Evolutionary conservation across 2,329 filamentous ascomycete genomes (phyloP).

Genomic region (Alternaria hordeiaustralica): DNA sequence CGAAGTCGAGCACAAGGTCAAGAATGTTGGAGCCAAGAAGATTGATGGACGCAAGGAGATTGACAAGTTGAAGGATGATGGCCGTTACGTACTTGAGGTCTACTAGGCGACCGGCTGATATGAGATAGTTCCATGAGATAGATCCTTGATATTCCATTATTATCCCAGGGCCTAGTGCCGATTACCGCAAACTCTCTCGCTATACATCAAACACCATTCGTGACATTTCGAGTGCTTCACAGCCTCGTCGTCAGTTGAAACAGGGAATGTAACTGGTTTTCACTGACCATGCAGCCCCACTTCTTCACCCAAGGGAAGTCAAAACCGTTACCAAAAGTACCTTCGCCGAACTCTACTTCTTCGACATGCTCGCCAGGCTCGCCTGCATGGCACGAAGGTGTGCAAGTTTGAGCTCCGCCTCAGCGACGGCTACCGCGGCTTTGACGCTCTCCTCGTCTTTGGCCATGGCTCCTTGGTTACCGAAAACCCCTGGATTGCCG

Average conservation of each 20-base stretch:
- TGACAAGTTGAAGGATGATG: conserved; percentile 94
- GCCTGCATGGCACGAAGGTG: conserved; percentile 13
- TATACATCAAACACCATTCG: not conserved
- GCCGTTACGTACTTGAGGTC: conserved; percentile 94
- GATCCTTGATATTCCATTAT: not conserved
- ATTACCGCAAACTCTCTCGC: not conserved
- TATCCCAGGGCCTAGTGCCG: not conserved
- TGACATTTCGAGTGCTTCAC: too few species aligned
- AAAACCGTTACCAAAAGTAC: not conserved
- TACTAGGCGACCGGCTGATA: conserved; percentile 65
- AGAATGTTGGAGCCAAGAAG: conserved; percentile 67
- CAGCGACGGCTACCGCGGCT: conserved; percentile 16
- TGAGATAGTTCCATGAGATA: not conserved
- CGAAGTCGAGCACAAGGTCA: conserved; percentile 71
- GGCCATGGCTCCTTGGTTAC: not conserved
- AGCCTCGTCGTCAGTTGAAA: not conserved
- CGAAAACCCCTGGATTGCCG: not conserved
- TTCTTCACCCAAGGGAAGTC: not conserved
- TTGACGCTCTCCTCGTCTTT: conserved; percentile 1
- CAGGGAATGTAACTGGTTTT: not conserved
- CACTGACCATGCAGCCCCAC: not conserved
- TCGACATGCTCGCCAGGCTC: not conserved
- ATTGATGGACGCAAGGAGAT: conserved; percentile 88
- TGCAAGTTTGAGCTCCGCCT: conserved; percentile 24
- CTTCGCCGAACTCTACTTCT: not conserved